Evolutionary conservation across 2,329 filamentous ascomycete species (phyloP).

Genomic region (Cytospora piceae): DNA sequence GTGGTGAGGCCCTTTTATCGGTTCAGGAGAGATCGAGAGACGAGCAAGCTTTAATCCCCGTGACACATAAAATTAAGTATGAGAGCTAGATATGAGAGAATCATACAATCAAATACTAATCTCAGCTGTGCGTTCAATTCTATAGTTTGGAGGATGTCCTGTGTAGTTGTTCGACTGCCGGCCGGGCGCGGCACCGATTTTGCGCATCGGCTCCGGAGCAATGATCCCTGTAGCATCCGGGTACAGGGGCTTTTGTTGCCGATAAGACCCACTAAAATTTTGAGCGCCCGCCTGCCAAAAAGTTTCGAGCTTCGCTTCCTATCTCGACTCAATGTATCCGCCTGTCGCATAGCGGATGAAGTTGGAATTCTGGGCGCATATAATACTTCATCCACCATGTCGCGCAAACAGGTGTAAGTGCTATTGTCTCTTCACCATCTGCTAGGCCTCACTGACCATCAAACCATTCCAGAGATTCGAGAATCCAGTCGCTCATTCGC

Average conservation of each 20-base stretch:
- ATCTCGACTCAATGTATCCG: neutral
- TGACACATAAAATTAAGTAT: too few species aligned
- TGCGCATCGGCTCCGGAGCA: slow-evolving; percentile 1
- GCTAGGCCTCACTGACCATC: slow-evolving; percentile 23
- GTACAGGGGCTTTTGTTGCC: neutral
- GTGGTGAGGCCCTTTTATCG: too few species aligned
- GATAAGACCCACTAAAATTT: slow-evolving; percentile 29
- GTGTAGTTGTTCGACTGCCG: neutral
- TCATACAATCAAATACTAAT: too few species aligned
- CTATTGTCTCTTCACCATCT: neutral
- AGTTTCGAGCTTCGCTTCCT: slow-evolving; percentile 19
- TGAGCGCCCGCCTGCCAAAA: slow-evolving; percentile 23
- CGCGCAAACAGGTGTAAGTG: slow-evolving; percentile 61
- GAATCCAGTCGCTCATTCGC: slow-evolving; percentile 86
- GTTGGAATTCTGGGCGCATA: slow-evolving; percentile 15
- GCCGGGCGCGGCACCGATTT: neutral
- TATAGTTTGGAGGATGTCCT: too few species aligned
- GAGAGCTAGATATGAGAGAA: too few species aligned
- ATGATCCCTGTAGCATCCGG: neutral
- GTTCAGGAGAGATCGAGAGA: too few species aligned
- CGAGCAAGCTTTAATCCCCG: too few species aligned
- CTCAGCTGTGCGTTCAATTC: too few species aligned
- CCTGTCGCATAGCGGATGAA: slow-evolving; percentile 19
- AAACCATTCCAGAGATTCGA: slow-evolving; percentile 67
- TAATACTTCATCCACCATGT: slow-evolving; percentile 49